Evolutionary conservation across 2,329 filamentous ascomycete species (phyloP), one percentile per base, ranked within the genome.

Genomic region (Talaromyces rugulosus): DNA sequence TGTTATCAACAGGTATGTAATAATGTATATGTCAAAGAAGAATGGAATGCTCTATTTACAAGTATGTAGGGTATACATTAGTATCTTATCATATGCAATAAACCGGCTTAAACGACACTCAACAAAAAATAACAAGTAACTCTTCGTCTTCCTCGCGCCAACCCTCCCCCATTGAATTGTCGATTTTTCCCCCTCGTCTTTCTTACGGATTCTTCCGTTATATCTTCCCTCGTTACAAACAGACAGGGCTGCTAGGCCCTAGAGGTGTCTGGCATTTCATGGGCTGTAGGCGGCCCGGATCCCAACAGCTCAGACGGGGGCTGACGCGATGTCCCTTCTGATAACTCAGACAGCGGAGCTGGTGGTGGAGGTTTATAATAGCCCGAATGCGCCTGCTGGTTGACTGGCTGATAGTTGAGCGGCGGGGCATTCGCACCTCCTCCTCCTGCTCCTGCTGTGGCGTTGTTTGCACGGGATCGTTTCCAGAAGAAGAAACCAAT

Each of bases 121-220:
- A 33, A 33, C 8, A 7, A 33, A 33, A 23, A 36, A 36, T 36
- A 42, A 42, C 40, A 16, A 18, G n/a, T 5, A 11, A 27, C 4
- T n/a, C 44, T 8, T 47, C 7, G 11, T 27, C 18, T 47, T 47
- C 11, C 7, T 12, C 18, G 5, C 44, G 36, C 36, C 36, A 40
- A 40, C 14, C n/a, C 36, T 6, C 16, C 16, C 14, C 16, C 44
- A 8, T 12, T 23, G 12, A 16, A 31, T 31, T 52, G 16, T 52
- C 27, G 23, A 79, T 96, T 96, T 80, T 93, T 91, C 40, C 81
- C 96, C 16, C 23, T 23, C 72, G 85, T 92, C 84, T 52, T 52
- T 52, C 42, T 23, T 40, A 4, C 12, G 34, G n/a, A 53, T n/a
- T 53, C 5, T 31, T 31, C 14, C 12, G 5, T 23, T 30, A 6